Conservation (phyloP, 1,284 basidiomycete genomes). For the Pseudomicrostroma phylloplanum region DNA sequence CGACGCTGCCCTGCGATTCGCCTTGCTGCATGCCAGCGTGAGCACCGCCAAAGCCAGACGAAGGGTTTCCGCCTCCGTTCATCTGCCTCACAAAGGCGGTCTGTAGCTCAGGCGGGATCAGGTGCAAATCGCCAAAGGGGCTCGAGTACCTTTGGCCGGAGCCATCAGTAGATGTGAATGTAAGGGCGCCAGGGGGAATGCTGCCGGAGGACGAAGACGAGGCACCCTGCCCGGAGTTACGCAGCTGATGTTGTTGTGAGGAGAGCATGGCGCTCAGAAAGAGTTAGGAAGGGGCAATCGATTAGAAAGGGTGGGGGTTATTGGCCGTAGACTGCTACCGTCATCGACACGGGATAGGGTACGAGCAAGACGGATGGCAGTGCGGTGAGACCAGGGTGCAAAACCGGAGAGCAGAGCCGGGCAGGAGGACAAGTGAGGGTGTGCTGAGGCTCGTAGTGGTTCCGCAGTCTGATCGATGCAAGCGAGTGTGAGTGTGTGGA, state of each 20-base stretch:
- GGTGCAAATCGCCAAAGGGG: constrained; percentile 1
- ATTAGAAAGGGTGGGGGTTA: neutral
- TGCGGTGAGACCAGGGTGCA: neutral
- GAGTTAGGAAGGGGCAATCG: neutral
- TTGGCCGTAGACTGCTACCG: neutral
- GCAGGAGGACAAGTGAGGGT: neutral
- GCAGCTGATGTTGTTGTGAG: too few species aligned
- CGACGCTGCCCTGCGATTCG: neutral
- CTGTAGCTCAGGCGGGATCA: constrained; percentile 1
- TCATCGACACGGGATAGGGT: neutral
- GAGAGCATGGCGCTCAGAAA: too few species aligned
- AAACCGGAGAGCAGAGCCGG: neutral
- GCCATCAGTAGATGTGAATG: neutral
- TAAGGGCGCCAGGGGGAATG: neutral
- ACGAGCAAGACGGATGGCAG: neutral
- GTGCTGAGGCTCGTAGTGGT: neutral
- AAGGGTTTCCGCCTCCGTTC: neutral
- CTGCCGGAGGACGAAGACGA: neutral
- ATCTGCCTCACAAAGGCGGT: neutral
- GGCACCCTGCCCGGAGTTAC: neutral
- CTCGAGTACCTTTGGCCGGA: neutral
- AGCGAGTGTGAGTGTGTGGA: neutral
- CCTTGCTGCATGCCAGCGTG: neutral
- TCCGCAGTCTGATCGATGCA: neutral
- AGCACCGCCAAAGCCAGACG: neutral